phyloP scores from a whole-genome alignment of 257 asterid genomes.

The Petunia secreta region DNA sequence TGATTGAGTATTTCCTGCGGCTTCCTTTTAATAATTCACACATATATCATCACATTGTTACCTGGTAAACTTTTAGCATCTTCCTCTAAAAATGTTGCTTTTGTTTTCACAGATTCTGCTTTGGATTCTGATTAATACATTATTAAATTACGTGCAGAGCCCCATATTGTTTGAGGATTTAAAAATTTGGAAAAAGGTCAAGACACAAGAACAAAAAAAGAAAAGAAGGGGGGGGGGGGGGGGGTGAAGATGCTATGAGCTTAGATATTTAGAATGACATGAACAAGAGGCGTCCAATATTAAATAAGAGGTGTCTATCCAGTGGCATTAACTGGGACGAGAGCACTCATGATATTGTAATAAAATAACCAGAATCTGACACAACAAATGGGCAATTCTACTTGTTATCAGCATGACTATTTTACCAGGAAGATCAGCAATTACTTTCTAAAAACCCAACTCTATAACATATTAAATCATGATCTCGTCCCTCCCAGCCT shows the following conservation, averaged over 20 bases:
- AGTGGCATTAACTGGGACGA: too few species aligned
- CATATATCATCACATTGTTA: neutral
- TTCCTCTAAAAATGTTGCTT: neutral
- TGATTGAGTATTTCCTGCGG: slow-evolving; percentile 1
- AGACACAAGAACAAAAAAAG: too few species aligned
- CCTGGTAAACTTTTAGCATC: slow-evolving; percentile 11
- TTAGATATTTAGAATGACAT: too few species aligned
- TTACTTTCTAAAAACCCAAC: neutral
- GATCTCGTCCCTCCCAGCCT: neutral
- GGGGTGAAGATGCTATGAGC: too few species aligned
- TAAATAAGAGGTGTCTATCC: too few species aligned
- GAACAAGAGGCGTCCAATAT: too few species aligned
- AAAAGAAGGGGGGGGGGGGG: too few species aligned
- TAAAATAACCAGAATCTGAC: slow-evolving; percentile 9
- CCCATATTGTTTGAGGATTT: too few species aligned
- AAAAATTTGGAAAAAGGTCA: too few species aligned
- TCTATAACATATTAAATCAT: neutral
- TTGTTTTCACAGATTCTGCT: neutral
- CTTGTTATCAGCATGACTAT: neutral
- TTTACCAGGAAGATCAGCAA: neutral
- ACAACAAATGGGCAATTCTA: neutral
- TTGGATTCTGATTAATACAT: neutral
- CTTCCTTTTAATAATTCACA: neutral
- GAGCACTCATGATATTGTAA: neutral
- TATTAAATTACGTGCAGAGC: too few species aligned